Percentiles rank a stretch among this genome's conserved stretches.
phyloP scores from a whole-genome alignment of 495 filamentous ascomycete species.

The Hyphodiscus hymeniophilus region DNA sequence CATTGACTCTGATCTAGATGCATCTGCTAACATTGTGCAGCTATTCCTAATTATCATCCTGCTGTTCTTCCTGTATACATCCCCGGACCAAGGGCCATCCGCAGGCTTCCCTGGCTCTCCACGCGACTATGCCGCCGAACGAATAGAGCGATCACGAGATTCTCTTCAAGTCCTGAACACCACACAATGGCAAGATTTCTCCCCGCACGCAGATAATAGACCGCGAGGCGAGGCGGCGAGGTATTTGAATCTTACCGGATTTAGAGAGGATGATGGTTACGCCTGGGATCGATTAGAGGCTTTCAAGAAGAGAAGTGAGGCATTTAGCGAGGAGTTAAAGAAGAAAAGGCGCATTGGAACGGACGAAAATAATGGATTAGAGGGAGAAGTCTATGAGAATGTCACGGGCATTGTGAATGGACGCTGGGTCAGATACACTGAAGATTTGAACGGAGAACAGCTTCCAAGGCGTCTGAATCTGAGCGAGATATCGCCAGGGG shows the following conservation, averaged over 20 bases:
- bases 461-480: constrained; percentile 28
- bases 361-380: constrained; percentile 2
- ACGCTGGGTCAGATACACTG: constrained; percentile 58
- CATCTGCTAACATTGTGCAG: too few relatives aligned
- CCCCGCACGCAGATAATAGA: constrained; percentile 32
- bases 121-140: constrained; percentile 29
- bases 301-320: constrained; percentile 46
- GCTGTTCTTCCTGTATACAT: constrained; percentile 28
- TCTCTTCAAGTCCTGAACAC: constrained; percentile 60
- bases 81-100: constrained; percentile 23
- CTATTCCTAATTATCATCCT: constrained; percentile 27
- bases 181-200: constrained; percentile 68
- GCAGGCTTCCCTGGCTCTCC: constrained; percentile 30
- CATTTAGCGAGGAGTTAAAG: constrained; percentile 28
- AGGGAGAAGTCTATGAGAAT: constrained; percentile 54
- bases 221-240: constrained; percentile 29
- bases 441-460: constrained; percentile 24
- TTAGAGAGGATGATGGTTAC: constrained; percentile 63
- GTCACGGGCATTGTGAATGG: constrained; percentile 69
- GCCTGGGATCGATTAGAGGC: constrained; percentile 56
- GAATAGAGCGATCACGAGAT: constrained; percentile 40
- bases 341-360: background rate
- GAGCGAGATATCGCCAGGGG: constrained; percentile 33
- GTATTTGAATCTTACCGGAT: constrained; percentile 72
- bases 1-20: too few relatives aligned